Evolutionary conservation across 1,284 basidiomycete species (phyloP), one percentile per base, ranked within the genome.

Genomic region (Sanghuangporus baumii): DNA sequence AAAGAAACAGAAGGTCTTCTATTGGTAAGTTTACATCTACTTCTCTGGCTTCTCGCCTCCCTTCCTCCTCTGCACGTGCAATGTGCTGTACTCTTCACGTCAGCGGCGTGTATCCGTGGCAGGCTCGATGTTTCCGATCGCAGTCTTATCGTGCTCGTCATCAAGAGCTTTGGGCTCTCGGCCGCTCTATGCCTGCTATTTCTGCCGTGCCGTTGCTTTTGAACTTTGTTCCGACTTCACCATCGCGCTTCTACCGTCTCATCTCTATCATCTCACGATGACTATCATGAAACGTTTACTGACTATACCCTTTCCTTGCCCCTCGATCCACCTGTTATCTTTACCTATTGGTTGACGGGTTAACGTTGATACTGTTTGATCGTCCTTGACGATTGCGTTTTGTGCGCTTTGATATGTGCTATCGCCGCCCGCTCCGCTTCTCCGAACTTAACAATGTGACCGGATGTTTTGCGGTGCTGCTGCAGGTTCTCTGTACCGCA

Each of bases 1-100:
- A 74, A 97, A 96, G 81, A 96, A 96, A 78, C 94, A 95, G 77
- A 94, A 94, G 72, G 91, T 92, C 23, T 96, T 96, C 71, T 95
- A 92, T 74, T 96, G 94, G 93, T 91, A 69, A 59, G 86, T 78
- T 11, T 51, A 51, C 34, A 51, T 40, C 43, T 46, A 4, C 18
- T 51, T 41, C 38, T 36, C 37, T 23, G 16, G 48, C 40, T 52
- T 52, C 55, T 51, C 46, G 37, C 55, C 55, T 20, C 34, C 47
- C 31, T 50, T 51, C 23, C 43, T 34, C 55, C 55, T 48, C 18
- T 31, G 16, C 43, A 34, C 46, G 26, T 48, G 36, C 52, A n/a
- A 31, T 37, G 37, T 40, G 46, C 55, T 57, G 6, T 46, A 23
- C 26, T 47, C 50, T 60, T 36, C 36, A 60, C 38, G 50, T 38